These are phyloP conservation scores for Pilobolus umbonatus DNA, from an alignment of 192 early-diverging fungal species.

Conservation along the genomic window DNA sequence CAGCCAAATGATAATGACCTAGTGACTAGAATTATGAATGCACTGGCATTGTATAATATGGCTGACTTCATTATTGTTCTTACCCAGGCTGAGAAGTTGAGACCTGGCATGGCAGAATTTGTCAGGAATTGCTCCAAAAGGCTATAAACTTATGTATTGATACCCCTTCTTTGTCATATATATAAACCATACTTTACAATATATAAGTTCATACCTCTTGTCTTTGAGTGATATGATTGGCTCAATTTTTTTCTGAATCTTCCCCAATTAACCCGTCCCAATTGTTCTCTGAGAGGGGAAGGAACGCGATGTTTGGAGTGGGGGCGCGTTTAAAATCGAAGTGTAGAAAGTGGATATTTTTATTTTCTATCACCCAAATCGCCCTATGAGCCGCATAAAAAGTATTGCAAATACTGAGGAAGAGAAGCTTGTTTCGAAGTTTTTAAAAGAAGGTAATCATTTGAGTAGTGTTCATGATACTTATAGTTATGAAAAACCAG, in stretches of 20 bases:
- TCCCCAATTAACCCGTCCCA: too few species aligned
- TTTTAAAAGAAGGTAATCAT: slow-evolving; percentile 30
- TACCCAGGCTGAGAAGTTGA: slow-evolving; percentile 42
- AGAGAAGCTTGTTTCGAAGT: slow-evolving; percentile 24
- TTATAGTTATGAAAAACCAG: background rate
- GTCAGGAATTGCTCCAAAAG: slow-evolving; percentile 23
- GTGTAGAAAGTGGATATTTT: too few species aligned
- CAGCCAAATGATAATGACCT: slow-evolving; percentile 8
- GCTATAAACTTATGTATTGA: too few species aligned
- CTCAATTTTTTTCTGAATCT: too few species aligned
- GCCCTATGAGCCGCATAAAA: slow-evolving; percentile 8
- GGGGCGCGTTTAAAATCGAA: too few species aligned
- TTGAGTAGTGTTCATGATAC: background rate
- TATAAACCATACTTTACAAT: too few species aligned
- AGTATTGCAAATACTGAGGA: slow-evolving; percentile 20
- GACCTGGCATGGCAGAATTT: slow-evolving; percentile 42
- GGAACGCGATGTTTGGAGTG: too few species aligned
- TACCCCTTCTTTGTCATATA: too few species aligned
- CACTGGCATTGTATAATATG: slow-evolving; percentile 23
- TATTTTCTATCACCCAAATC: too few species aligned
- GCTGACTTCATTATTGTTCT: slow-evolving; percentile 42
- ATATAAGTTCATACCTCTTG: too few species aligned
- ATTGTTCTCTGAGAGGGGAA: too few species aligned
- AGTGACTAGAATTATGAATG: slow-evolving; percentile 17
- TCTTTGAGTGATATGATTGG: too few species aligned